Conservation (phyloP, 1,284 basidiomycete species). For the Malassezia japonica region DNA sequence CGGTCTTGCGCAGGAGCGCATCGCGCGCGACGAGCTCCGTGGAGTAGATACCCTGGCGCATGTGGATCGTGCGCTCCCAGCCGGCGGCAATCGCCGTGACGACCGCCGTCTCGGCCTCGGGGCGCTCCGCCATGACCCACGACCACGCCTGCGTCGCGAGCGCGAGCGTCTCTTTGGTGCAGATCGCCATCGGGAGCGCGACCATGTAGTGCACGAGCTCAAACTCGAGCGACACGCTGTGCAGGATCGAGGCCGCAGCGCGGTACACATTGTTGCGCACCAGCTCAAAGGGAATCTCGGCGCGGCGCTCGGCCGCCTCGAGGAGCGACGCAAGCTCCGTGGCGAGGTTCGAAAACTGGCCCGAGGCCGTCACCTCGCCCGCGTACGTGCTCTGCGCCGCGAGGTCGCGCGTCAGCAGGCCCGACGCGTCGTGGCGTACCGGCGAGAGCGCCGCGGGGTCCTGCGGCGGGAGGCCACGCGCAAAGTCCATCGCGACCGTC, state of each 20-base stretch:
- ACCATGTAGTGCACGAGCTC: conserved; percentile 81
- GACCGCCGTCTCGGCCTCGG: conserved; percentile 63
- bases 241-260: conserved; percentile 57
- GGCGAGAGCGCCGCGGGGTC: conserved; percentile 34
- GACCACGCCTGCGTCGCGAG: conserved; percentile 91
- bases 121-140: conserved; percentile 83
- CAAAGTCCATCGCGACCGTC: conserved; percentile 40
- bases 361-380: conserved; percentile 58
- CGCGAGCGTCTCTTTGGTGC: conserved; percentile 73
- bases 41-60: conserved; percentile 48
- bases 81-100: conserved; percentile 77
- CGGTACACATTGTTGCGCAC: conserved; percentile 77
- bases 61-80: conserved; percentile 81
- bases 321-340: conserved; percentile 56
- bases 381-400: conserved; percentile 33
- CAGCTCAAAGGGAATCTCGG: conserved; percentile 51
- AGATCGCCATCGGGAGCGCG: conserved; percentile 74
- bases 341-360: conserved; percentile 23
- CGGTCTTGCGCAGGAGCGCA: conserved; percentile 75
- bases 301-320: conserved; percentile 57
- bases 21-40: conserved; percentile 59
- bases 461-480: conserved; percentile 33
- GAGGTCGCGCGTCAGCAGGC: conserved; percentile 23
- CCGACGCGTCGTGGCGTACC: conserved; percentile 37
- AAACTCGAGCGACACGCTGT: conserved; percentile 57